Evolutionary conservation across 2,329 filamentous ascomycete species (phyloP).

Genomic region (Epichloe uncinata): DNA sequence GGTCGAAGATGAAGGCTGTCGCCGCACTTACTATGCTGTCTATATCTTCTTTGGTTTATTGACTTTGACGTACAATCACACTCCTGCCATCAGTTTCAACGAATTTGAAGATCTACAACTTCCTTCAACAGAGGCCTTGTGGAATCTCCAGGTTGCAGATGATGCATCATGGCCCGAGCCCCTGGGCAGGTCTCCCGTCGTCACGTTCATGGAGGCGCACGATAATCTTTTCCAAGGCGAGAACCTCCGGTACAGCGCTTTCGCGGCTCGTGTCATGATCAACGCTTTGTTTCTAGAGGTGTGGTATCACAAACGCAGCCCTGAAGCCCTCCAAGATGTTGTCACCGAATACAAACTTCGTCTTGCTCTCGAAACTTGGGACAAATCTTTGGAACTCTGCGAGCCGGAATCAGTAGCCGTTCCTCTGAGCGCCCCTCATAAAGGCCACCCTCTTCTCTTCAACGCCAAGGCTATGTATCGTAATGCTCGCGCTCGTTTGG

Average conservation of each 20-base stretch:
- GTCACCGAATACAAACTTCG: conserved; percentile 97
- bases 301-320: conserved; percentile 97
- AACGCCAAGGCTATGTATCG: conserved; percentile 96
- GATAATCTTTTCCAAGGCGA: conserved; percentile 94
- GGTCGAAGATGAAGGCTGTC: conserved; percentile 93
- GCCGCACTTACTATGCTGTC: conserved; percentile 93
- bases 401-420: conserved; percentile 83
- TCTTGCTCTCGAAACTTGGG: conserved; percentile 94
- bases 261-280: conserved; percentile 96
- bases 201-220: conserved; percentile 88
- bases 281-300: conserved; percentile 96
- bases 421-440: conserved; percentile 84
- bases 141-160: conserved; percentile 73
- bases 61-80: conserved; percentile 95
- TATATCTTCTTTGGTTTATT: conserved; percentile 98
- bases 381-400: conserved; percentile 86
- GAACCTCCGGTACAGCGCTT: conserved; percentile 81
- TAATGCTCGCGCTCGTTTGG: conserved; percentile 80
- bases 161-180: conserved; percentile 76
- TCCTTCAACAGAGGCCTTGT: conserved; percentile 84
- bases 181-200: conserved; percentile 53
- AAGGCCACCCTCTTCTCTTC: conserved; percentile 91
- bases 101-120: conserved; percentile 90
- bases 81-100: conserved; percentile 94
- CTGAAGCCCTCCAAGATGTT: conserved; percentile 92